Evolutionary conservation across 306 rosid species (phyloP).

Genomic region (Purshia tridentata): DNA sequence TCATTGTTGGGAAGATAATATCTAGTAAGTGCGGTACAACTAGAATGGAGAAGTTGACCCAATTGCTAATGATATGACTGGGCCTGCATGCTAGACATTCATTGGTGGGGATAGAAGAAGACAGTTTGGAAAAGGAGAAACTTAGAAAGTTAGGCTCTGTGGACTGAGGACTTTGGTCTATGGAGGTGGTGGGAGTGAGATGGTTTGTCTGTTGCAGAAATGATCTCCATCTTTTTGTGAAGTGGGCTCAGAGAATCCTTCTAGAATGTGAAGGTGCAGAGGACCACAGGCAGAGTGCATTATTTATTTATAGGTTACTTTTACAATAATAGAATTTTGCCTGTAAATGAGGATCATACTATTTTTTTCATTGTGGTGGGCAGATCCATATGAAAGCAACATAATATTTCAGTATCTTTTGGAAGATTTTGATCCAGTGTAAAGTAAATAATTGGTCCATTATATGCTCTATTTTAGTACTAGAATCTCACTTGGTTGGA

Average conservation of each 20-base stretch:
- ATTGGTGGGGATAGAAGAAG: conserved; percentile 26
- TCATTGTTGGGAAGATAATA: conserved; percentile 15
- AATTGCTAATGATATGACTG: conserved; percentile 12
- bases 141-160: conserved; percentile 19
- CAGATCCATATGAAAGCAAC: conserved; percentile 12
- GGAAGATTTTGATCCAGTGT: conserved; percentile 27
- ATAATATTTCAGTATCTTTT: not conserved
- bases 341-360: conserved; percentile 6
- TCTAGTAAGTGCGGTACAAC: conserved; percentile 51
- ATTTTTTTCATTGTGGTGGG: not conserved
- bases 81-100: conserved; percentile 15
- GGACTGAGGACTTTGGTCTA: conserved; percentile 20
- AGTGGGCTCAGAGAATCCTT: conserved; percentile 32
- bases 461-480: not conserved
- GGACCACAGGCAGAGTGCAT: conserved; percentile 22
- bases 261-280: conserved; percentile 19
- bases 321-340: conserved; percentile 15
- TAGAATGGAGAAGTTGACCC: conserved; percentile 37
- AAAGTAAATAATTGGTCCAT: conserved; percentile 16
- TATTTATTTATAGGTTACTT: conserved; percentile 10
- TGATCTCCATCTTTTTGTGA: conserved; percentile 5
- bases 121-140: conserved; percentile 34
- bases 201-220: conserved; percentile 5
- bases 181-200: conserved; percentile 25
- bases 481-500: too few relatives aligned